A percentile compares a stretch with the other conserved stretches of the same genome.
Conservation (phyloP, 2,329 filamentous ascomycete genomes). For the Ophiosphaerella korrae region DNA sequence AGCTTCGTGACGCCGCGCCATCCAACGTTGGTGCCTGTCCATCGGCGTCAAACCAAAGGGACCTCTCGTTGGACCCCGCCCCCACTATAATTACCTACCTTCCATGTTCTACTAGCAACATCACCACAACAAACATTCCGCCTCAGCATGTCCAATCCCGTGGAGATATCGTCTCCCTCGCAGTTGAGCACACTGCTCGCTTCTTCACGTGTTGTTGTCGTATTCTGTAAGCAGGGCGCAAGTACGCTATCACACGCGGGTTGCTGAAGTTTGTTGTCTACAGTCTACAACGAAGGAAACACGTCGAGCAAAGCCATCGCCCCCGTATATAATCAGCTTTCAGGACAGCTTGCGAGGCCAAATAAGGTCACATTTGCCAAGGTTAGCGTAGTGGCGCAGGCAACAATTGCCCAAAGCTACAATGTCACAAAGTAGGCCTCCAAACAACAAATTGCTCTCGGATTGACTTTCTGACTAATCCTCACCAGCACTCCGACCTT, state of each 20-base stretch:
- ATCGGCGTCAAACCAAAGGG: slow-evolving; percentile 2
- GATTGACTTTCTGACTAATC: slow-evolving; percentile 6
- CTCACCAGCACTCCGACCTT: slow-evolving; percentile 79
- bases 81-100: slow-evolving; percentile 14
- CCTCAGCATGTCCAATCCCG: slow-evolving; percentile 50
- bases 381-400: slow-evolving; percentile 79
- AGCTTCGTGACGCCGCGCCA: slow-evolving; percentile 26
- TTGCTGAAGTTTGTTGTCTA: slow-evolving; percentile 25
- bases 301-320: slow-evolving; percentile 82
- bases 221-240: slow-evolving; percentile 73
- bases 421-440: slow-evolving; percentile 66
- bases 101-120: slow-evolving; percentile 12
- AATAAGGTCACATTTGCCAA: slow-evolving; percentile 82
- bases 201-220: slow-evolving; percentile 78
- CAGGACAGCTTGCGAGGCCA: slow-evolving; percentile 70
- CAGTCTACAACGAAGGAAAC: slow-evolving; percentile 90
- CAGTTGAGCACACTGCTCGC: slow-evolving; percentile 64
- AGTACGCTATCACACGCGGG: slow-evolving; percentile 21
- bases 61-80: slow-evolving; percentile 19
- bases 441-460: neutral
- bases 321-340: slow-evolving; percentile 79
- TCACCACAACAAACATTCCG: slow-evolving; percentile 20
- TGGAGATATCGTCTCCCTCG: slow-evolving; percentile 50
- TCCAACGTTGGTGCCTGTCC: slow-evolving; percentile 22
- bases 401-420: slow-evolving; percentile 75